A percentile compares a stretch with the other conserved stretches of the same genome.
Conservation (phyloP, 441 rosid genomes). For the Euphorbia celastroides region DNA sequence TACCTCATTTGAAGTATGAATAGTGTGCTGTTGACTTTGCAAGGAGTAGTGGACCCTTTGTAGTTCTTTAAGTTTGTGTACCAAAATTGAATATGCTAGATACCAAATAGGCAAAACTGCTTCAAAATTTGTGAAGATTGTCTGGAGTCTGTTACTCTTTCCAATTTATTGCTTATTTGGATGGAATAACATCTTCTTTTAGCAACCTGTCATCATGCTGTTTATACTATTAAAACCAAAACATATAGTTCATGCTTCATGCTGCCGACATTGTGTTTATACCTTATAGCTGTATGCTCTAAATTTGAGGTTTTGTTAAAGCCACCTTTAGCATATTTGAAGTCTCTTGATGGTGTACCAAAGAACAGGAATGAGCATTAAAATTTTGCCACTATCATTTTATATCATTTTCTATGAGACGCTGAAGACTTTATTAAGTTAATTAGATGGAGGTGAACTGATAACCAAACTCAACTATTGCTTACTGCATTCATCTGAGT, state of each 20-base stretch:
- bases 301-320: not conserved
- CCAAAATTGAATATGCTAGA: no score
- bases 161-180: not conserved
- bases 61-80: no score
- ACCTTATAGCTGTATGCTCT: not conserved
- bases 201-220: not conserved
- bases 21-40: no score
- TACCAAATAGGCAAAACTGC: no score
- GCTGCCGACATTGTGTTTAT: not conserved
- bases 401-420: not conserved
- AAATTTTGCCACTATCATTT: not conserved
- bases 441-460: not conserved
- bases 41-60: no score
- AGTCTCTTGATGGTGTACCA: not conserved
- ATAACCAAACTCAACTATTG: not conserved
- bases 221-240: not conserved
- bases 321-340: not conserved
- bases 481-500: not conserved
- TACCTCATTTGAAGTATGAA: no score
- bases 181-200: not conserved
- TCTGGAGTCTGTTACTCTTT: not conserved
- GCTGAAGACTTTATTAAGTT: not conserved
- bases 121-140: not conserved
- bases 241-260: not conserved
- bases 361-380: not conserved